Conservation (phyloP, 305 asterid species). For the Galium porrigens region DNA sequence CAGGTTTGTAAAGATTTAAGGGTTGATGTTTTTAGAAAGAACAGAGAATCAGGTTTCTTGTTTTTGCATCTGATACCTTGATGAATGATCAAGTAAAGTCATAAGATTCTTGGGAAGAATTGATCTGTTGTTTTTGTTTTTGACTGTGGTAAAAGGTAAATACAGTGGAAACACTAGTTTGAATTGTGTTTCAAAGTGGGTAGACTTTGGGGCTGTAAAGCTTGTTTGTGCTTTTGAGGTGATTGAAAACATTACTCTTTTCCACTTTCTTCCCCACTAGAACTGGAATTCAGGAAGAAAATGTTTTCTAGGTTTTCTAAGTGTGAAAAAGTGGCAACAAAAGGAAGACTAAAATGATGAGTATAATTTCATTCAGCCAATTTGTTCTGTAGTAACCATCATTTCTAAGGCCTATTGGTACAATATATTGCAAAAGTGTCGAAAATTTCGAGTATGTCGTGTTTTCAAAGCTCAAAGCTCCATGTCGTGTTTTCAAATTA, state of each 20-base stretch:
- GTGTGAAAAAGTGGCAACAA: neutral
- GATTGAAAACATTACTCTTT: neutral
- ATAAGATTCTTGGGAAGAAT: slow-evolving; percentile 11
- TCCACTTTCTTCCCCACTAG: slow-evolving; percentile 1
- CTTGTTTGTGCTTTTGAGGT: slow-evolving; percentile 11
- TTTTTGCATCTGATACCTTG: neutral
- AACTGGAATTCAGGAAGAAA: neutral
- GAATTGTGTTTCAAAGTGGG: neutral
- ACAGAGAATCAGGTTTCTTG: neutral
- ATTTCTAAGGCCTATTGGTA: no score
- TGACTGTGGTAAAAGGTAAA: neutral
- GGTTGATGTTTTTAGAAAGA: neutral
- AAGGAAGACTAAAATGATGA: neutral
- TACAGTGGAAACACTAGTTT: neutral
- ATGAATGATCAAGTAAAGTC: slow-evolving; percentile 5
- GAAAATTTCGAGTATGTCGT: no score
- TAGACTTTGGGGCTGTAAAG: slow-evolving; percentile 4
- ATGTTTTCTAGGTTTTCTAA: neutral
- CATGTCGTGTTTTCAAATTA: no score
- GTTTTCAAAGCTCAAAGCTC: no score
- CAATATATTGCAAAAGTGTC: no score
- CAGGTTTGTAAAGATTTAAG: neutral
- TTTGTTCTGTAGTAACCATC: no score
- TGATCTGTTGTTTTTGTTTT: neutral
- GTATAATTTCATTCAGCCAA: no score